Percentiles rank a stretch among this genome's conserved stretches.
These are phyloP conservation scores for Skeletonema potamos DNA, from an alignment of 108 stramenopile species.

Conservation along the genomic window DNA sequence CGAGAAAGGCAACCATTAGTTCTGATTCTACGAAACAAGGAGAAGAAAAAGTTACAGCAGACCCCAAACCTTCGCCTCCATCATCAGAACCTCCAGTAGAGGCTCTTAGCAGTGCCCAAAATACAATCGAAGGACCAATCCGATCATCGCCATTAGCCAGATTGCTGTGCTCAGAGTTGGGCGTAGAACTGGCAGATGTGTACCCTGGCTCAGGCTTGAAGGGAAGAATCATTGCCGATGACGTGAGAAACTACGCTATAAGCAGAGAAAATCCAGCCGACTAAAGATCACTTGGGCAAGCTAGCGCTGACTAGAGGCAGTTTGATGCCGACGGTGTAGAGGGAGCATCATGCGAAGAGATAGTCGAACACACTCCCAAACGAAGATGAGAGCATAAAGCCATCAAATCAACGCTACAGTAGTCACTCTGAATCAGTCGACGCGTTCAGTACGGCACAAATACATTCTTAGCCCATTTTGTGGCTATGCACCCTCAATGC, in stretches of 20 bases:
- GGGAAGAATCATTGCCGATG: slow-evolving; percentile 14
- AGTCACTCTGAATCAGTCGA: not conserved
- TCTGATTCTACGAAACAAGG: not conserved
- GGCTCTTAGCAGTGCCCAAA: not conserved
- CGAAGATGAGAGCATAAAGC: not conserved
- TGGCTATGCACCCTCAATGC: not conserved
- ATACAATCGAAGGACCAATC: slow-evolving; percentile 4
- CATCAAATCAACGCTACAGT: not conserved
- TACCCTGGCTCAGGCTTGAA: slow-evolving; percentile 20
- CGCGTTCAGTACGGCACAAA: no score
- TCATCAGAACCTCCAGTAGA: not conserved
- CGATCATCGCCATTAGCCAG: slow-evolving; percentile 26
- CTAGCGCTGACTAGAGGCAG: not conserved
- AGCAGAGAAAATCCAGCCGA: not conserved
- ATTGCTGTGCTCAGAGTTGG: slow-evolving; percentile 6
- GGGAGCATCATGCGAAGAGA: not conserved
- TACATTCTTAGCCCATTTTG: not conserved
- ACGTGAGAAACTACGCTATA: slow-evolving; percentile 16
- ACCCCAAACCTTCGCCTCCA: not conserved
- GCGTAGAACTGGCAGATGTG: slow-evolving; percentile 5
- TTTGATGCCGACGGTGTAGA: not conserved
- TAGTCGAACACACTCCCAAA: not conserved
- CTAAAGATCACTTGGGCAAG: not conserved
- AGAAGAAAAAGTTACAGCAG: not conserved
- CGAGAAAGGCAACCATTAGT: no score